phyloP scores from a whole-genome alignment of 768 basidiomycete species.

The Flagelloscypha sp. region DNA sequence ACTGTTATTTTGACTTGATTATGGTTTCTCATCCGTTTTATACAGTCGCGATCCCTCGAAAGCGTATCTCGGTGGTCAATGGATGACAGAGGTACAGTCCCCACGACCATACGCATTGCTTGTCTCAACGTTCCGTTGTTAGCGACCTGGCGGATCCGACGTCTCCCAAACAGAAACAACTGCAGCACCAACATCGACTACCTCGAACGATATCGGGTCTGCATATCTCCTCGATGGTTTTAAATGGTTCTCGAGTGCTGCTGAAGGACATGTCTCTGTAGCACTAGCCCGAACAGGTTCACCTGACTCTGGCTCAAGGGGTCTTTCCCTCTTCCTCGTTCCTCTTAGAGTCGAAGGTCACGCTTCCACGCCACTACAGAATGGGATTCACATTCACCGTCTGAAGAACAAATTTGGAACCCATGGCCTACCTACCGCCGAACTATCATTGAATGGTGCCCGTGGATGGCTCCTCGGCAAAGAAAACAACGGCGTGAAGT shows the following conservation, averaged over 20 bases:
- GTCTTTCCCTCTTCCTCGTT: conserved; percentile 67
- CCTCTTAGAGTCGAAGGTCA: conserved; percentile 34
- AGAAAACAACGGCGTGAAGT: conserved; percentile 52
- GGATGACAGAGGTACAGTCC: too few species aligned
- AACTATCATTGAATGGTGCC: conserved; percentile 52
- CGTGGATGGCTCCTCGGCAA: conserved; percentile 57
- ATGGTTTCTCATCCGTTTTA: too few species aligned
- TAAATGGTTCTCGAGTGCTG: conserved; percentile 83
- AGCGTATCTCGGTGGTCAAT: too few species aligned
- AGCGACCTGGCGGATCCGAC: conserved; percentile 71
- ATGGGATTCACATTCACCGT: conserved; percentile 52
- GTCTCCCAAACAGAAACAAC: conserved; percentile 66
- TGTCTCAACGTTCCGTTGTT: too few species aligned
- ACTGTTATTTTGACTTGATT: too few species aligned
- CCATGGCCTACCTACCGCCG: conserved; percentile 65
- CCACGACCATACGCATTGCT: too few species aligned
- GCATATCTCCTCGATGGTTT: conserved; percentile 57
- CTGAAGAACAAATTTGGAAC: conserved; percentile 79
- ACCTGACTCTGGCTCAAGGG: conserved; percentile 45
- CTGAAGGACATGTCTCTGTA: conserved; percentile 64
- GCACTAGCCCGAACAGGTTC: conserved; percentile 68
- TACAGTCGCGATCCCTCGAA: too few species aligned
- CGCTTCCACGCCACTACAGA: conserved; percentile 16
- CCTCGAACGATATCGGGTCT: conserved; percentile 33
- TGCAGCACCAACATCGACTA: conserved; percentile 31